Evolutionary conservation across 2,329 filamentous ascomycete species (phyloP).

Genomic region (Stagonosporopsis vannaccii): DNA sequence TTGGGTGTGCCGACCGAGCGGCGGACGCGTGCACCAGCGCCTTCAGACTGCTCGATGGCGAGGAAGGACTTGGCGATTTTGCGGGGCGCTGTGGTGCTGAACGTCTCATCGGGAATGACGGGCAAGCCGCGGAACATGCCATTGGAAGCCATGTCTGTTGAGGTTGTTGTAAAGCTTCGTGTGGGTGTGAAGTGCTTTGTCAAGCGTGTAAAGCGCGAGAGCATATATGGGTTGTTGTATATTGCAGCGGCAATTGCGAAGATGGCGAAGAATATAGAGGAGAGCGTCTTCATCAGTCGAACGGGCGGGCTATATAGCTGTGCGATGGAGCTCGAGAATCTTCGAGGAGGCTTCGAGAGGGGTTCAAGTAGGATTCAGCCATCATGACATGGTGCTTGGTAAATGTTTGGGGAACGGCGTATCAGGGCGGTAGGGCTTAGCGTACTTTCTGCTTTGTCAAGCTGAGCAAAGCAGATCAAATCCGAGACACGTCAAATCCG

Average conservation of each 20-base stretch:
- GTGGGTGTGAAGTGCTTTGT: slow-evolving; percentile 39
- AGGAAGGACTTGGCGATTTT: slow-evolving; percentile 84
- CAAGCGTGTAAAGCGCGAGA: slow-evolving; percentile 46
- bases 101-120: slow-evolving; percentile 53
- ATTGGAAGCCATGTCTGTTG: slow-evolving; percentile 39
- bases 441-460: slow-evolving; percentile 26
- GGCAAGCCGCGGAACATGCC: slow-evolving; percentile 57
- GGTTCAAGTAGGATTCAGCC: slow-evolving; percentile 21
- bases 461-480: slow-evolving; percentile 30
- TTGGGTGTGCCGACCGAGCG: slow-evolving; percentile 85
- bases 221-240: slow-evolving; percentile 53
- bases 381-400: slow-evolving; percentile 34
- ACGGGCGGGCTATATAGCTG: slow-evolving; percentile 44
- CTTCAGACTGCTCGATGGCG: slow-evolving; percentile 85
- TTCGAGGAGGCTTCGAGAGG: slow-evolving; percentile 28
- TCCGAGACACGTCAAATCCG: not conserved
- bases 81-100: slow-evolving; percentile 62
- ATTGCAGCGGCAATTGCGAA: slow-evolving; percentile 50
- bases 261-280: slow-evolving; percentile 53
- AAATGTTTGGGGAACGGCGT: slow-evolving; percentile 38
- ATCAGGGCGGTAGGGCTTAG: slow-evolving; percentile 7
- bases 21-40: slow-evolving; percentile 84
- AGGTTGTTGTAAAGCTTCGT: slow-evolving; percentile 31
- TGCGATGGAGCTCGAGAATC: slow-evolving; percentile 37
- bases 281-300: slow-evolving; percentile 48